Evolutionary conservation across 257 asterid genomes (phyloP).

Genomic region (Ajuga chamaepitys): DNA sequence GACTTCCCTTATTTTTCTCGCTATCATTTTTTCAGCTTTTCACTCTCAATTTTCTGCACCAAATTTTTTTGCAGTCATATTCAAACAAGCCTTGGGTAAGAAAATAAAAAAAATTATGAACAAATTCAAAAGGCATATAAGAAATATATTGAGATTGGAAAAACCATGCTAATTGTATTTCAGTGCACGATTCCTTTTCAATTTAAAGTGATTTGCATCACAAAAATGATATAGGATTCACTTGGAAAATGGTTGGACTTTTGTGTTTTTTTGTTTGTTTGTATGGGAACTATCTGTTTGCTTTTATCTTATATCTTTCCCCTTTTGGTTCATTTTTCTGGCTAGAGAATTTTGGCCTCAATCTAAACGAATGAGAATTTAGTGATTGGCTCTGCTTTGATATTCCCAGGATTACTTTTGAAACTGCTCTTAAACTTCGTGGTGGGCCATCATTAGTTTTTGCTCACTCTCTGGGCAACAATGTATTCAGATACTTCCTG

Average conservation of each 20-base stretch:
- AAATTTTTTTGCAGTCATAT: not conserved
- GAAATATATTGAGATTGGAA: not conserved
- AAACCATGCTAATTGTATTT: not conserved
- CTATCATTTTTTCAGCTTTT: not conserved
- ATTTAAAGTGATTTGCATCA: constrained; percentile 6
- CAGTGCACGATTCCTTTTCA: not conserved
- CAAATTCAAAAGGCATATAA: not conserved
- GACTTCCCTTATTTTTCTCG: not conserved
- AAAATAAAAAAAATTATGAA: not conserved
- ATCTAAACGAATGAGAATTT: constrained; percentile 9
- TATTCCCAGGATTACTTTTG: constrained; percentile 86
- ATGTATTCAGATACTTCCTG: constrained; percentile 96
- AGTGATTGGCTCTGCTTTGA: constrained; percentile 14
- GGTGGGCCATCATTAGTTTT: constrained; percentile 96
- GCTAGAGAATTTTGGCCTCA: constrained; percentile 1
- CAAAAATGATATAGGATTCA: not conserved
- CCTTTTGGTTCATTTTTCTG: not conserved
- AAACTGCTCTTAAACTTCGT: constrained; percentile 92
- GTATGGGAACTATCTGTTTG: not conserved
- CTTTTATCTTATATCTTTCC: not conserved
- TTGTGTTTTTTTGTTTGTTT: not conserved
- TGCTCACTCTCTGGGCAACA: constrained; percentile 96
- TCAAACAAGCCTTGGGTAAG: not conserved
- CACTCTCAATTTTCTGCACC: not conserved
- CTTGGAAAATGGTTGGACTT: not conserved